Evolutionary conservation across 2,329 filamentous ascomycete species (phyloP), one percentile per base, ranked within the genome.

Genomic region (Arthrobotrys sinensis): DNA sequence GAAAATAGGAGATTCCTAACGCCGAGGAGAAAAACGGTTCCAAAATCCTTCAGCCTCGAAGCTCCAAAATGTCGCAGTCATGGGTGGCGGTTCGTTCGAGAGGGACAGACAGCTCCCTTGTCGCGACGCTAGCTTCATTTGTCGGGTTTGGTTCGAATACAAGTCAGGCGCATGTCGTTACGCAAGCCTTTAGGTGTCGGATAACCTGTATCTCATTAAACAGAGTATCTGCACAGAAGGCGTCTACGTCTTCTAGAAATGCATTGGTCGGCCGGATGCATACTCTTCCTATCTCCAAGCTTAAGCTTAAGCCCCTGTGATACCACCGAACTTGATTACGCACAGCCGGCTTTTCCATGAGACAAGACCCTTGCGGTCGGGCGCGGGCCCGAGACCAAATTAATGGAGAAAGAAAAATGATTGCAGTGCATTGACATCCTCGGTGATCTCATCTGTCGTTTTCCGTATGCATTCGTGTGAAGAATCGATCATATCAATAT

Each of bases 21-120:
- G 52, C 36, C 55, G 55, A 43, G 55, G 34, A 53, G 40, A 16
- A 38, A 52, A 40, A 6, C 16, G 16, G 55, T 28, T 28, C 19
- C 55, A 43, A 65, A 55, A 64, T 48, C 38, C 45, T 55, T 72
- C 68, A 72, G 68, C 68, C 68, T 55, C 52, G 52, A 57, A 38
- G 32, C 50, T 57, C 28, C 7, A 38, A 63, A 71, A 71, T 52
- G 45, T 71, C 67, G 67, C 67, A 71, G 67, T 45, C 67, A 52
- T 50, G 66, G 28, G 53, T 48, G 66, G 67, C 55, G 55, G 36
- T 43, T 60, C 55, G 24, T 28, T 28, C 24, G 4, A 28, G 16
- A 43, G 36, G 4, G 6, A 12, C 19, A 60, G 6, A 12, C 19
- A 60, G 16, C 36, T 60, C 19, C 36, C 36, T 43, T 28, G 36